These are phyloP conservation scores for Nephelium lappaceum DNA, from an alignment of 345 rosid genomes.

Conservation along the genomic window DNA sequence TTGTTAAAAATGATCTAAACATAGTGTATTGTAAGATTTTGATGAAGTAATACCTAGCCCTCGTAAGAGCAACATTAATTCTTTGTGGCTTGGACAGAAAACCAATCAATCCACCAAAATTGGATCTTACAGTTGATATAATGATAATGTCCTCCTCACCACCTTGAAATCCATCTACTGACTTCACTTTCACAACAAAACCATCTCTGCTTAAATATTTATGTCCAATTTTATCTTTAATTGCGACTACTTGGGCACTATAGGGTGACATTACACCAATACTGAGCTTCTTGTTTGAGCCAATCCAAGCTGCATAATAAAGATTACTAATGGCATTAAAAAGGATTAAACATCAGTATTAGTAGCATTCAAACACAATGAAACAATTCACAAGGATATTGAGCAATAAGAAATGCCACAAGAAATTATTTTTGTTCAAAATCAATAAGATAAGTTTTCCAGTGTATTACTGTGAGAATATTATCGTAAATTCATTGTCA, in stretches of 20 bases:
- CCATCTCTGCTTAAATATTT: not conserved
- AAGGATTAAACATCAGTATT: too few relatives aligned
- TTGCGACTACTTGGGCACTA: not conserved
- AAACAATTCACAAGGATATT: too few relatives aligned
- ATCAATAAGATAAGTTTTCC: too few relatives aligned
- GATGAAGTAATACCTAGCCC: not conserved
- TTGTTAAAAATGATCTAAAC: too few relatives aligned
- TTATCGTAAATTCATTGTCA: too few relatives aligned
- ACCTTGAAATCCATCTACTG: constrained; percentile 1
- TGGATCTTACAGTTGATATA: constrained; percentile 2
- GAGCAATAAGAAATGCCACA: too few relatives aligned
- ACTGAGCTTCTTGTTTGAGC: not conserved
- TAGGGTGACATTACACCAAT: not conserved
- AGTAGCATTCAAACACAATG: too few relatives aligned
- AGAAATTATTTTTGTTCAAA: too few relatives aligned
- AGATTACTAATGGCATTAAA: not conserved
- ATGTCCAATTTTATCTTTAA: not conserved
- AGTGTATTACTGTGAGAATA: too few relatives aligned
- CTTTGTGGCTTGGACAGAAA: not conserved
- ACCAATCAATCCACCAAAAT: constrained; percentile 6
- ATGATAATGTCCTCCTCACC: constrained; percentile 7
- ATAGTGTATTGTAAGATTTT: not conserved
- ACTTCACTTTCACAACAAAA: constrained; percentile 1
- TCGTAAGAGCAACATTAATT: constrained; percentile 1
- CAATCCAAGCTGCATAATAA: not conserved